phyloP scores from a whole-genome alignment of 1,139 yeast species.

The Candida sanyaensis region DNA sequence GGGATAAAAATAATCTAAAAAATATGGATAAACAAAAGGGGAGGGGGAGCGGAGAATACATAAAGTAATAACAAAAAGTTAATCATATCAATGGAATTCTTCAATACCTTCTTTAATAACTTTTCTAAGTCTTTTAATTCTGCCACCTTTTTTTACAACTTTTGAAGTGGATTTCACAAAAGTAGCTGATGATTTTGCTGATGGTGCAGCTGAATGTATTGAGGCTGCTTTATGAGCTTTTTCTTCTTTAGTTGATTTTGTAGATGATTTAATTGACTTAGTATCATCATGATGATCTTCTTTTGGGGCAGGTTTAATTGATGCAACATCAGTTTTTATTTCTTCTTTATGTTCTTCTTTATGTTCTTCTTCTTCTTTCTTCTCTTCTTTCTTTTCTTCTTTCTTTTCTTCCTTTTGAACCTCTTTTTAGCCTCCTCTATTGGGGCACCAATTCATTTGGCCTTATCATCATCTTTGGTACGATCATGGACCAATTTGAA shows the following conservation, averaged over 20 bases:
- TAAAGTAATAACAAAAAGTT: neutral
- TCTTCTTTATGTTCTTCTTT: too few relatives aligned
- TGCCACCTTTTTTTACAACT: neutral
- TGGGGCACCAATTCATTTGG: slow-evolving; percentile 10
- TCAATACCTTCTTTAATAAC: slow-evolving; percentile 9
- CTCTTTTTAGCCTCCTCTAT: slow-evolving; percentile 6
- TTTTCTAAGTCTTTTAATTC: slow-evolving; percentile 2
- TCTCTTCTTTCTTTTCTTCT: slow-evolving; percentile 1
- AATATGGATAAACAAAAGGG: neutral
- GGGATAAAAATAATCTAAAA: neutral
- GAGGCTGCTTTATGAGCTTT: neutral
- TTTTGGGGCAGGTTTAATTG: slow-evolving; percentile 2
- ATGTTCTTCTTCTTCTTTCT: slow-evolving; percentile 4
- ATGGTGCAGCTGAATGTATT: neutral
- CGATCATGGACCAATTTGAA: slow-evolving; percentile 38
- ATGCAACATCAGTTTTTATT: neutral
- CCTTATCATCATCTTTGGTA: slow-evolving; percentile 27
- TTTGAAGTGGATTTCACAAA: neutral
- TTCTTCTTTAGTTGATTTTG: slow-evolving; percentile 3
- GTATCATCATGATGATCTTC: slow-evolving; percentile 3
- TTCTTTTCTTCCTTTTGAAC: neutral
- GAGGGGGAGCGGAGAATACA: neutral
- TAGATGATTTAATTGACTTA: neutral
- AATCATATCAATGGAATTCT: slow-evolving; percentile 6
- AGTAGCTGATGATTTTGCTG: neutral